A percentile compares a stretch with the other conserved stretches of the same genome.
These are phyloP conservation scores for Backusella westeae DNA, from an alignment of 192 early-diverging fungal genomes.

Conservation along the genomic window DNA sequence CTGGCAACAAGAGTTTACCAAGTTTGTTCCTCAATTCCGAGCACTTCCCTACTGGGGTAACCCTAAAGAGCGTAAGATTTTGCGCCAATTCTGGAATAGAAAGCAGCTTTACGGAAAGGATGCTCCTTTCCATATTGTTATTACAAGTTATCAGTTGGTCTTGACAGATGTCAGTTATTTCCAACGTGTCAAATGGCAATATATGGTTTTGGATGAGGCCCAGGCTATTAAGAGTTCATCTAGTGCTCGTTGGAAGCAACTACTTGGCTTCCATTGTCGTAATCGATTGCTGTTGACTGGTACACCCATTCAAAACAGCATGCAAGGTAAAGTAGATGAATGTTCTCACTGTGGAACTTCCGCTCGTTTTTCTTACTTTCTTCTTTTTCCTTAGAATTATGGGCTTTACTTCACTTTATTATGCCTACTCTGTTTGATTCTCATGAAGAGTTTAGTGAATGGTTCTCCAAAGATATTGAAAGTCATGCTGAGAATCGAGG, in stretches of 20 bases:
- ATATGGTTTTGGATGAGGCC: constrained; percentile 94
- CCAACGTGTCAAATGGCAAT: constrained; percentile 88
- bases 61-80: constrained; percentile 74
- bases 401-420: constrained; percentile 92
- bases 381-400: constrained; percentile 59
- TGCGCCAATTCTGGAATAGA: constrained; percentile 79
- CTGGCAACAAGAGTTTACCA: constrained; percentile 87
- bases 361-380: not conserved
- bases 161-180: constrained; percentile 82
- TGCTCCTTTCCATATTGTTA: constrained; percentile 84
- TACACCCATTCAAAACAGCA: constrained; percentile 92
- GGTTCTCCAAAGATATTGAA: constrained; percentile 94
- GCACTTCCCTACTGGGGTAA: constrained; percentile 88
- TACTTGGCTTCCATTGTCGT: constrained; percentile 81
- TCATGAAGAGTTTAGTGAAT: constrained; percentile 91
- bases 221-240: constrained; percentile 93
- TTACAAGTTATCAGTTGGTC: constrained; percentile 86
- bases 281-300: constrained; percentile 87
- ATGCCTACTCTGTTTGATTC: constrained; percentile 95
- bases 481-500: constrained; percentile 83
- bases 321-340: constrained; percentile 54
- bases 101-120: constrained; percentile 73
- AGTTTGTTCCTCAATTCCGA: constrained; percentile 78
- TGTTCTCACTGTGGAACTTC: not conserved
- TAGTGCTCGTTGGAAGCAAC: constrained; percentile 81